Percentiles rank a stretch among this genome's conserved stretches.
Conservation (phyloP, 768 basidiomycete species). For the Lactarius hatsudake region DNA sequence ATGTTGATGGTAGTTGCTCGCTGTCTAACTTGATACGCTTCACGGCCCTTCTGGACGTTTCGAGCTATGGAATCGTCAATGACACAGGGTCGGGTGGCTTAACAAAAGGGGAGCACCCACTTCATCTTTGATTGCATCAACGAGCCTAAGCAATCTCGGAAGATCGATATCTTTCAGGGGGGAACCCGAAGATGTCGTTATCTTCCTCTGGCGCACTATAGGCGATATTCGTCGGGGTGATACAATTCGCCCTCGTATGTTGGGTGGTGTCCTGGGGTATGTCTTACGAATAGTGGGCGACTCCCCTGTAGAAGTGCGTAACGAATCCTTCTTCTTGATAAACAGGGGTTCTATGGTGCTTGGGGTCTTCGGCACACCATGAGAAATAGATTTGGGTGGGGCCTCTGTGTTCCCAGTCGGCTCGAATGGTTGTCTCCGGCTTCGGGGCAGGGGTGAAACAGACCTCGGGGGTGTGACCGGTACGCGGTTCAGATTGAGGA, state of each 20-base stretch:
- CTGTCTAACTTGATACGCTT: constrained; percentile 75
- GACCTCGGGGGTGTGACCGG: constrained; percentile 32
- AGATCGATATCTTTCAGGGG: constrained; percentile 38
- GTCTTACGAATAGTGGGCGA: constrained; percentile 37
- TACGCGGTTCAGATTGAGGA: constrained; percentile 32
- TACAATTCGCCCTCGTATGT: constrained; percentile 30
- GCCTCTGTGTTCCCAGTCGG: constrained; percentile 50
- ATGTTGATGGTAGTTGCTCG: constrained; percentile 37
- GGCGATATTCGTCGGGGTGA: constrained; percentile 29
- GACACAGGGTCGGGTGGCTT: neutral
- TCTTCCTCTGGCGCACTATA: constrained; percentile 23
- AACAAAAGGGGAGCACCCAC: constrained; percentile 41
- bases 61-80: constrained; percentile 48
- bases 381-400: constrained; percentile 45
- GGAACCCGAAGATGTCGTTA: neutral
- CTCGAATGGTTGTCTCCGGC: constrained; percentile 66
- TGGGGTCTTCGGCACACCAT: constrained; percentile 35
- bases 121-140: constrained; percentile 61
- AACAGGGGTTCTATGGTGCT: constrained; percentile 69
- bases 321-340: constrained; percentile 80
- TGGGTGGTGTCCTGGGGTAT: constrained; percentile 42
- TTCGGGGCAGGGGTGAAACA: constrained; percentile 61
- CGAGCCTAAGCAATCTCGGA: constrained; percentile 47
- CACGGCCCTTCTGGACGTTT: constrained; percentile 63
- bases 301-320: constrained; percentile 44